Percentiles rank a stretch among this genome's conserved stretches.
phyloP scores from a whole-genome alignment of 2,329 filamentous ascomycete genomes.

The Alternaria novae-zelandiae region DNA sequence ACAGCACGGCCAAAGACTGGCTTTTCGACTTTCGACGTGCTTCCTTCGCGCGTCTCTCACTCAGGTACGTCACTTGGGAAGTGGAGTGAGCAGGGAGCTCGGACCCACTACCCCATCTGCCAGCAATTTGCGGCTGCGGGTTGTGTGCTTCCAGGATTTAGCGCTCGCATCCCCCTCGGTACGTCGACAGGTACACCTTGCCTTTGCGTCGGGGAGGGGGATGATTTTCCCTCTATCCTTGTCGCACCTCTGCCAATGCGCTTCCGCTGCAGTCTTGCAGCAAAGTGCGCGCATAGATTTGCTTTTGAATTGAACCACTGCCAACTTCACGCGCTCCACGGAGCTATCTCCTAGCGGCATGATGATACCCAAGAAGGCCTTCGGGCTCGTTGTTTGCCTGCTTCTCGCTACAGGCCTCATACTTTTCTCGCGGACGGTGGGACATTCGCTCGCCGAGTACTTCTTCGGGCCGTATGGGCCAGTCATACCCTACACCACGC shows the following conservation, averaged over 20 bases:
- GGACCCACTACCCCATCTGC: slow-evolving; percentile 10
- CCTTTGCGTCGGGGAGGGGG: not conserved
- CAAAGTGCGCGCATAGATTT: slow-evolving; percentile 1
- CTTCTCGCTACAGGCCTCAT: slow-evolving; percentile 17
- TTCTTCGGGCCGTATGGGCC: slow-evolving; percentile 24
- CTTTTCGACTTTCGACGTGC: slow-evolving; percentile 5
- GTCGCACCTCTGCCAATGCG: slow-evolving; percentile 3
- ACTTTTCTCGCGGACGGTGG: slow-evolving; percentile 27
- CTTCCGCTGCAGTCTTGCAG: not conserved
- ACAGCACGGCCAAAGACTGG: slow-evolving; percentile 6
- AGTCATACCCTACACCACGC: slow-evolving; percentile 31
- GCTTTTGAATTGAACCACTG: slow-evolving; percentile 4
- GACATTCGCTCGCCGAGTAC: slow-evolving; percentile 20
- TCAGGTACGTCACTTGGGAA: slow-evolving; percentile 26
- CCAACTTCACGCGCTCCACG: not conserved
- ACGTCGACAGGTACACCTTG: slow-evolving; percentile 9
- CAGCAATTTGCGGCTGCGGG: slow-evolving; percentile 9
- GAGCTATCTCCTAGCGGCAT: slow-evolving; percentile 15
- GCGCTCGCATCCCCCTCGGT: slow-evolving; percentile 15
- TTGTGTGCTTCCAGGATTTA: slow-evolving; percentile 5
- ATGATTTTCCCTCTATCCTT: slow-evolving; percentile 5
- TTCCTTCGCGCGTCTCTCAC: slow-evolving; percentile 1
- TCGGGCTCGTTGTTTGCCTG: slow-evolving; percentile 19
- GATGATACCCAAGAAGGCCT: slow-evolving; percentile 32
- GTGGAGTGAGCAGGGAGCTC: slow-evolving; percentile 10